Conservation (phyloP, 495 filamentous ascomycete species). For the Aspergillus funiculosus region DNA sequence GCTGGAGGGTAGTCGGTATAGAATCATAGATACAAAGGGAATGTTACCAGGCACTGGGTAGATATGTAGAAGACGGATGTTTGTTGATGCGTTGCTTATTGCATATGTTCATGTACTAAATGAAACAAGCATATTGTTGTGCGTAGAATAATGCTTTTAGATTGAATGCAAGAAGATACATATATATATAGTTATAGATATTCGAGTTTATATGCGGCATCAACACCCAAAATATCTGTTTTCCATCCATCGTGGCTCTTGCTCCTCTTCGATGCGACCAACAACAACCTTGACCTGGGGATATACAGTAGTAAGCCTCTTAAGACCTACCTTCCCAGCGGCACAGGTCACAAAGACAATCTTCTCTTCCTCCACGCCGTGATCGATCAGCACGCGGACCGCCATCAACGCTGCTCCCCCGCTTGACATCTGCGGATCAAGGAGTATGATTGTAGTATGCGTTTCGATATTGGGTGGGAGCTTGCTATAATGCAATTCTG, state of each 20-base stretch:
- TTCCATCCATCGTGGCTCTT: constrained; percentile 79
- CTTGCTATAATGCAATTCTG: constrained; percentile 82
- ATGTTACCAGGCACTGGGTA: too few species aligned
- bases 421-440: constrained; percentile 91
- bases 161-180: constrained; percentile 5
- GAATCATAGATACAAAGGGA: too few species aligned
- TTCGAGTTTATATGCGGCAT: not conserved
- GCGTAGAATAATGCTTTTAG: too few species aligned
- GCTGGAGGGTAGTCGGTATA: too few species aligned
- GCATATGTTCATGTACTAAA: too few species aligned
- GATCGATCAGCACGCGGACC: constrained; percentile 86
- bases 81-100: too few species aligned
- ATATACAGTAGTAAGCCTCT: constrained; percentile 78
- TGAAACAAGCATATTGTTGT: too few species aligned
- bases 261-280: constrained; percentile 67
- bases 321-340: constrained; percentile 73
- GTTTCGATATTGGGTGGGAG: constrained; percentile 62
- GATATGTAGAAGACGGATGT: too few species aligned
- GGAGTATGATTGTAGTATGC: constrained; percentile 73
- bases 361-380: constrained; percentile 77
- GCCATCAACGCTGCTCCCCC: constrained; percentile 96
- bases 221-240: constrained; percentile 73
- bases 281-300: constrained; percentile 80
- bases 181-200: constrained; percentile 10
- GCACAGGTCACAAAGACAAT: constrained; percentile 88